Conservation (phyloP, 139 green algal genomes). For the Edaphochlamys debaryana region DNA sequence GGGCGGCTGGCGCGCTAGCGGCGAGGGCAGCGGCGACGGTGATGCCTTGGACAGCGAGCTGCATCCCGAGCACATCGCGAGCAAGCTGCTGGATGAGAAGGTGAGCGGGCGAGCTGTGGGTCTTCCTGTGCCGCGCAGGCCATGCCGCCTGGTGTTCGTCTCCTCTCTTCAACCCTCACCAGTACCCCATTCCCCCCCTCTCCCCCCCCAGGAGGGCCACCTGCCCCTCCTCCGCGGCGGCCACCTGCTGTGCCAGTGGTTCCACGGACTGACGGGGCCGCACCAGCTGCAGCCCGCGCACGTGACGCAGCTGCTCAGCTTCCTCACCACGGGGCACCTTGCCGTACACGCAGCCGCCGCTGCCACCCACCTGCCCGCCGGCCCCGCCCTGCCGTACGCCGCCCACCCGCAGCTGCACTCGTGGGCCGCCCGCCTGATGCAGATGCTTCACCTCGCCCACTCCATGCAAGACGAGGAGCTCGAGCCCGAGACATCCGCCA, state of each 20-base stretch:
- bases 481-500: too few relatives aligned
- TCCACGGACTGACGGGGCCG: background rate
- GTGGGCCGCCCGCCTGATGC: background rate
- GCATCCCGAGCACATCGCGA: background rate
- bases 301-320: background rate
- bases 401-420: too few relatives aligned
- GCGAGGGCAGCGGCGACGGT: too few relatives aligned
- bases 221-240: constrained; percentile 7
- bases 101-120: background rate
- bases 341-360: background rate
- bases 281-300: constrained; percentile 17
- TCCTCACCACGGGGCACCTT: background rate
- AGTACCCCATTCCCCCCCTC: background rate
- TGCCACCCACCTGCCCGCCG: background rate
- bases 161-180: background rate
- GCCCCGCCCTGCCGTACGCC: background rate
- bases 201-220: constrained; percentile 21
- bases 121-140: too few relatives aligned
- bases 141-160: too few relatives aligned
- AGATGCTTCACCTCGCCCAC: background rate
- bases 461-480: background rate
- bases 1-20: too few relatives aligned
- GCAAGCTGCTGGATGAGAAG: too few relatives aligned
- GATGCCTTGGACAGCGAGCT: too few relatives aligned
- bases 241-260: constrained; percentile 17